Evolutionary conservation across 768 basidiomycete species (phyloP), one percentile per base, ranked within the genome.

Genomic region (Boletus sp.): DNA sequence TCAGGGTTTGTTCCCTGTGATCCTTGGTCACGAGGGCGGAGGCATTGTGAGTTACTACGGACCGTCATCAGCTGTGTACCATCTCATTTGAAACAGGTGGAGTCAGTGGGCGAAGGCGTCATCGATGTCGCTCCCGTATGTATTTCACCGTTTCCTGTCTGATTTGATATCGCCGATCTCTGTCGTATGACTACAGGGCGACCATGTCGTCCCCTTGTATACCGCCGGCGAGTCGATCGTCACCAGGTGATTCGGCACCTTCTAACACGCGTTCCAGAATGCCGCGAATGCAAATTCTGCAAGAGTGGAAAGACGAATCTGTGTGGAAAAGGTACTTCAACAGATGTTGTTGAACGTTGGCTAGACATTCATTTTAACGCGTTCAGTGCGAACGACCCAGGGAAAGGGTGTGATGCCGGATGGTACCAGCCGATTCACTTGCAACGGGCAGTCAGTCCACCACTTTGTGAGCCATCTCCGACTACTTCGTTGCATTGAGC

Each of bases 281-380:
- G 94, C 69, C 84, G 83, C 37, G 89, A 99, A 76, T 99, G 97
- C 79, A 98, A 98, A 74, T 98, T 98, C 79, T 99, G 97, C 82
- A 96, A 89, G 75, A 92, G 90, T 58, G 92, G 92, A 52, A 98
- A 98, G 81, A 99, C 97, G 55, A 99, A 99, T 74, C 84, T 99
- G n/a, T 99, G 96, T 69, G 89, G 94, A 59, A 86, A 86, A 82
- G 92, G 92, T 92, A 54, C 47, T 41, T 9, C 30, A 5, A 24
- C 28, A 7, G n/a, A 53, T 33, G 28, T 32, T 15, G 5, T 15
- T 7, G 11, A n/a, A 18, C 2, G 3, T 39, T n/a, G 17, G 15
- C 12, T 10, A 29, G 18, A 18, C 35, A 11, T 39, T 61, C 50
- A 60, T 37, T 14, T 41, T 8, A 18, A 45, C 42, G 20, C 57